Percentiles rank a stretch among this genome's conserved stretches.
Conservation (phyloP, 139 green algal genomes). For the Chlorella sorokiniana region DNA sequence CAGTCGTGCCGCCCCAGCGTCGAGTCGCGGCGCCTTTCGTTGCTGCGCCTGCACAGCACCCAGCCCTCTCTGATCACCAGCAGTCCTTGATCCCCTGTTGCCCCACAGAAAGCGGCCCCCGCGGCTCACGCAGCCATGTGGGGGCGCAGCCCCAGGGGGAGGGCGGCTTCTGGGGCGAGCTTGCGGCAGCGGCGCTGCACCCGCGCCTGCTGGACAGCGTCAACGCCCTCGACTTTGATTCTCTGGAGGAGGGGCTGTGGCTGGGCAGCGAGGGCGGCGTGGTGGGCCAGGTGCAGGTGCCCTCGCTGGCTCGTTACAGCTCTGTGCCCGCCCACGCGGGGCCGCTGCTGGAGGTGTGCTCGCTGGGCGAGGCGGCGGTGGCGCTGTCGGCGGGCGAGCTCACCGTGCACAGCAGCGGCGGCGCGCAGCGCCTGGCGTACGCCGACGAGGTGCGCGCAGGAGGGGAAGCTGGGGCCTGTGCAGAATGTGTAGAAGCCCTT, state of each 20-base stretch:
- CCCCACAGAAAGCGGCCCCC: not conserved
- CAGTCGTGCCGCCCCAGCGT: no score
- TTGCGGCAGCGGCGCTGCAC: not conserved
- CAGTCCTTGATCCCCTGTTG: no score
- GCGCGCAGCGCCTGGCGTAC: constrained; percentile 33
- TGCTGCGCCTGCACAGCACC: no score
- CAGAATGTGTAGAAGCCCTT: not conserved
- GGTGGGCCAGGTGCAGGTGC: constrained; percentile 46
- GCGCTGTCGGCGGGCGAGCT: constrained; percentile 43
- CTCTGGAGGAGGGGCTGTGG: constrained; percentile 40
- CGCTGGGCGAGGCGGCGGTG: constrained; percentile 48
- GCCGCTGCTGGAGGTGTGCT: constrained; percentile 46
- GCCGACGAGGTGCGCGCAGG: constrained; percentile 32
- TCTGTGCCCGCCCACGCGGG: constrained; percentile 43
- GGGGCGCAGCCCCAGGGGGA: not conserved
- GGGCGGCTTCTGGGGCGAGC: not conserved
- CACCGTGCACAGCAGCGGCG: constrained; percentile 43
- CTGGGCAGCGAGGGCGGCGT: constrained; percentile 54
- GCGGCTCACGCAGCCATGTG: constrained; percentile 6
- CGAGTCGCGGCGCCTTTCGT: no score
- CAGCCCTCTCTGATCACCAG: no score
- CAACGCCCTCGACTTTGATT: constrained; percentile 36
- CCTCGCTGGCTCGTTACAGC: constrained; percentile 54
- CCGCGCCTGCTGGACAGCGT: not conserved
- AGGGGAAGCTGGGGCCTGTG: no score